Conservation (phyloP, 768 basidiomycete species). For the Podaxis rugospora region DNA sequence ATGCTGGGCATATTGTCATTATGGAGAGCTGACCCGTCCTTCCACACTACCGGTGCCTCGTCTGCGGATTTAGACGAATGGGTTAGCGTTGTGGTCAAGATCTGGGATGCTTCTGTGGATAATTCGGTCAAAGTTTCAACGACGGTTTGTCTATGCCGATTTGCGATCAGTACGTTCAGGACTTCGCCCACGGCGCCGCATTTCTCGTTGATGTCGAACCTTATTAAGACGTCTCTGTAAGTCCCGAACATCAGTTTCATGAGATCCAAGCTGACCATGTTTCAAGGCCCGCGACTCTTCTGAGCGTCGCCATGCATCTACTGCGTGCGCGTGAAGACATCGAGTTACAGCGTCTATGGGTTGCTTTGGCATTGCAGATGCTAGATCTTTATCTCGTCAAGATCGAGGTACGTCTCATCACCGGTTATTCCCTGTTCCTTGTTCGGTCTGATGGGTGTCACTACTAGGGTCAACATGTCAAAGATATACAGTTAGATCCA, state of each 20-base stretch:
- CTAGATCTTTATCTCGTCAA: slow-evolving; percentile 51
- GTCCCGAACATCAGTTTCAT: slow-evolving; percentile 12
- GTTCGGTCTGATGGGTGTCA: neutral
- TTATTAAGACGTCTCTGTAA: slow-evolving; percentile 47
- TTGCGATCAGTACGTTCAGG: slow-evolving; percentile 40
- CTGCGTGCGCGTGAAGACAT: slow-evolving; percentile 55
- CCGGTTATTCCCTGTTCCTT: neutral
- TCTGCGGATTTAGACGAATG: slow-evolving; percentile 40
- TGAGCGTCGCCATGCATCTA: slow-evolving; percentile 54
- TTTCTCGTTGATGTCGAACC: slow-evolving; percentile 31
- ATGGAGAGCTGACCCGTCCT: slow-evolving; percentile 55
- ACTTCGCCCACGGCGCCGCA: slow-evolving; percentile 34
- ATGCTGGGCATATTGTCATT: slow-evolving; percentile 65
- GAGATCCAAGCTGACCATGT: neutral
- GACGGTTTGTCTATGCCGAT: slow-evolving; percentile 43
- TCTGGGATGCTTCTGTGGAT: slow-evolving; percentile 65
- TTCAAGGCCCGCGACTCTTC: slow-evolving; percentile 35
- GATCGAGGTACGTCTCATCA: slow-evolving; percentile 35
- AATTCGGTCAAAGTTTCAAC: slow-evolving; percentile 60
- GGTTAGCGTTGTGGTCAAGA: slow-evolving; percentile 40
- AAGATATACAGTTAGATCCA: slow-evolving; percentile 44
- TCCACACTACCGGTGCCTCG: slow-evolving; percentile 45
- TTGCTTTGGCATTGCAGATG: slow-evolving; percentile 55
- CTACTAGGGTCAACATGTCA: slow-evolving; percentile 37
- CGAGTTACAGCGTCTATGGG: slow-evolving; percentile 66